phyloP scores from a whole-genome alignment of 2,329 filamentous ascomycete species.

The Aspergillus sp. region DNA sequence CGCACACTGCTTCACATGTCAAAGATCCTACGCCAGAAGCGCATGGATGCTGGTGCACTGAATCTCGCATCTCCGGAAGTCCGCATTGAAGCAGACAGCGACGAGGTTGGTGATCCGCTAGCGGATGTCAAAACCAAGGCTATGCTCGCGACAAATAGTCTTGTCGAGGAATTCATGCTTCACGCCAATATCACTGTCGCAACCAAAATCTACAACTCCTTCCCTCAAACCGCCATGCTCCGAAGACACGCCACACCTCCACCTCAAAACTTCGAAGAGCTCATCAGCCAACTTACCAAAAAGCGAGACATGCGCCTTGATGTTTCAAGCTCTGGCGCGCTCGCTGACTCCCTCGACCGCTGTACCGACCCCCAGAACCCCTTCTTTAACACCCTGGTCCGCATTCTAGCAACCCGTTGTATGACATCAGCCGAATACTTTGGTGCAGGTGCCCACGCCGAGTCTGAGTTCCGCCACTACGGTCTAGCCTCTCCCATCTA shows the following conservation, averaged over 20 bases:
- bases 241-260: constrained; percentile 90
- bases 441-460: constrained; percentile 86
- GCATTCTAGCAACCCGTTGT: constrained; percentile 95
- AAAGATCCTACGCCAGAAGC: constrained; percentile 89
- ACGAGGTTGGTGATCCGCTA: constrained; percentile 92
- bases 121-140: constrained; percentile 91
- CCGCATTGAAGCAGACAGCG: constrained; percentile 89
- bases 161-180: constrained; percentile 99
- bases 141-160: constrained; percentile 90
- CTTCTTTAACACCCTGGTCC: constrained; percentile 97
- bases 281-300: constrained; percentile 84
- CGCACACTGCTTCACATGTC: constrained; percentile 82
- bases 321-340: constrained; percentile 84
- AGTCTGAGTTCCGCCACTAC: constrained; percentile 95
- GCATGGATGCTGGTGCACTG: constrained; percentile 91
- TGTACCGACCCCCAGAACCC: constrained; percentile 79
- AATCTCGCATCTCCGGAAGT: constrained; percentile 98
- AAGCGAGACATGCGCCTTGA: constrained; percentile 79
- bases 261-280: constrained; percentile 94
- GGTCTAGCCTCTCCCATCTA: constrained; percentile 96
- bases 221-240: constrained; percentile 92
- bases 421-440: constrained; percentile 99
- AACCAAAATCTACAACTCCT: constrained; percentile 82
- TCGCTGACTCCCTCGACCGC: constrained; percentile 85
- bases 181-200: constrained; percentile 96